Conservation (phyloP, 148 eudicot genomes). For the Amaranthus palmeri region DNA sequence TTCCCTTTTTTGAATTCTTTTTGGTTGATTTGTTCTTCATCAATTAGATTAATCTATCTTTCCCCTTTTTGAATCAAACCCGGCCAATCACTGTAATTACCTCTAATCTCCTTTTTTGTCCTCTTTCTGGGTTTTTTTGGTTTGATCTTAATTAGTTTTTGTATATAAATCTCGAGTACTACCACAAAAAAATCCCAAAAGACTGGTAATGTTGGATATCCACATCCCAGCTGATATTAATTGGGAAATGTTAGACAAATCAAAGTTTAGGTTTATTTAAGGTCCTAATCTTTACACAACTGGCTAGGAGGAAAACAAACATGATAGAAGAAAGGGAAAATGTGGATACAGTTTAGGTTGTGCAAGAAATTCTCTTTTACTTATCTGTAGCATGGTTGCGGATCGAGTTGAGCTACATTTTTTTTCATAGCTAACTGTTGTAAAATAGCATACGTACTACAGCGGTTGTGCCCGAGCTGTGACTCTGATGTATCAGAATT, state of each 20-base stretch:
- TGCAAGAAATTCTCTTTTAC: background rate
- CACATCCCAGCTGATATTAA: slow-evolving; percentile 75
- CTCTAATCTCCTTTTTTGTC: slow-evolving; percentile 3
- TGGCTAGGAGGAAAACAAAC: background rate
- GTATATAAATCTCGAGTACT: background rate
- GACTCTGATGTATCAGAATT: background rate
- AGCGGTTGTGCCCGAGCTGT: background rate
- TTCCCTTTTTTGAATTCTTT: no score
- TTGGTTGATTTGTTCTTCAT: background rate
- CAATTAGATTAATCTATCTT: slow-evolving; percentile 4
- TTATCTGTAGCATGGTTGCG: background rate
- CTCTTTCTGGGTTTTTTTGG: background rate
- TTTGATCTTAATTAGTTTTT: background rate
- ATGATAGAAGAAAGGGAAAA: no score
- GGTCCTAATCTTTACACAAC: no score
- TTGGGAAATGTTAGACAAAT: slow-evolving; percentile 89
- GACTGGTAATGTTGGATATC: slow-evolving; percentile 40
- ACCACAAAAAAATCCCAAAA: background rate
- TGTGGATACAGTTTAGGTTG: background rate
- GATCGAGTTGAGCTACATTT: background rate
- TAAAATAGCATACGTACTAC: no score
- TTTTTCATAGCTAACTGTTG: background rate
- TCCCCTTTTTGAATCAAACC: slow-evolving; percentile 7
- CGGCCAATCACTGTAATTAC: slow-evolving; percentile 12
- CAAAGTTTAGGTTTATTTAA: no score